phyloP scores from a whole-genome alignment of 768 basidiomycete species.

The Lyophyllum semitale region DNA sequence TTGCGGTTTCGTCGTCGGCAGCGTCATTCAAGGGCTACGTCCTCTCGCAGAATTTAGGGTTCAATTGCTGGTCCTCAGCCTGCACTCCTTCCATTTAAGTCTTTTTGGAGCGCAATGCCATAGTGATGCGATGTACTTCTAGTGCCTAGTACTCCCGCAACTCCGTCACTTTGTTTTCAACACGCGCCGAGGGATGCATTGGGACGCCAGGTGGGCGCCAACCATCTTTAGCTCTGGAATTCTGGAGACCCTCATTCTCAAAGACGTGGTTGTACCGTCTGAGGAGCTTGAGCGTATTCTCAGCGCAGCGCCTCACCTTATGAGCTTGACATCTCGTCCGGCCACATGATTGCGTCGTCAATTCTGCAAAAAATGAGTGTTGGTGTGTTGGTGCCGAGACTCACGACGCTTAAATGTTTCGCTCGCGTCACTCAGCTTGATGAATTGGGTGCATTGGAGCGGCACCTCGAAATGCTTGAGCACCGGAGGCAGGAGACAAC shows the following conservation, averaged over 20 bases:
- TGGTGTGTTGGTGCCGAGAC: constrained; percentile 2
- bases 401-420: constrained; percentile 1
- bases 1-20: background rate
- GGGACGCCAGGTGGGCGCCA: constrained; percentile 5
- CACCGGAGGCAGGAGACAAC: background rate
- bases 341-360: background rate
- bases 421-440: background rate
- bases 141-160: constrained; percentile 2
- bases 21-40: background rate
- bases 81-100: background rate
- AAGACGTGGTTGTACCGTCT: background rate
- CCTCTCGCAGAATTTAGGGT: background rate
- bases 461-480: constrained; percentile 9
- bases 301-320: background rate
- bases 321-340: constrained; percentile 1
- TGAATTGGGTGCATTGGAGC: constrained; percentile 1
- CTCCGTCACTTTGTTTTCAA: constrained; percentile 1
- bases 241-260: constrained; percentile 1
- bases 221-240: background rate
- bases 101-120: no score
- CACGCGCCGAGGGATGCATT: background rate
- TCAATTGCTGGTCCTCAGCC: background rate
- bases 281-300: background rate
- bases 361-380: background rate
- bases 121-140: background rate